Conservation (phyloP, 805 yeast genomes). For the Schizosaccharomyces cryophilus region DNA sequence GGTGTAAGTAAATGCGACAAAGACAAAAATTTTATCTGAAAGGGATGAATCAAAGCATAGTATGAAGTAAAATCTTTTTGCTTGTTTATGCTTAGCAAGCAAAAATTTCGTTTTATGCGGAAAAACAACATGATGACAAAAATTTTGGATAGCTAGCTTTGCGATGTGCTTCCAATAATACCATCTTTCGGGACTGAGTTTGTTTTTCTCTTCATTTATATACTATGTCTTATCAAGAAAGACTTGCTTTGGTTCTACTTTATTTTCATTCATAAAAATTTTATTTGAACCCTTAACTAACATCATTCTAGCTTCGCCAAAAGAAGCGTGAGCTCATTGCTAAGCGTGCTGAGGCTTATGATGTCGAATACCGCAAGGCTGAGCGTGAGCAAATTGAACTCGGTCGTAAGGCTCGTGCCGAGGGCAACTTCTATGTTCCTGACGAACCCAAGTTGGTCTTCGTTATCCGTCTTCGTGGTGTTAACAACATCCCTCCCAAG, state of each 20-base stretch:
- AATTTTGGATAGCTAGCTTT: slow-evolving; percentile 35
- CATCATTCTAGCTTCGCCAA: slow-evolving; percentile 18
- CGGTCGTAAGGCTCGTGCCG: slow-evolving; percentile 81
- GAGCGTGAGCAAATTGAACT: slow-evolving; percentile 56
- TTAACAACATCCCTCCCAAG: slow-evolving; percentile 57
- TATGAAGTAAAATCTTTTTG: too few species aligned
- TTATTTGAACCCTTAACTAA: slow-evolving; percentile 9
- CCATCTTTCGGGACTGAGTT: slow-evolving; percentile 71
- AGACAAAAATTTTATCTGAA: not conserved
- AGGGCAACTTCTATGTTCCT: slow-evolving; percentile 74
- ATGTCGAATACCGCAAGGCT: slow-evolving; percentile 69
- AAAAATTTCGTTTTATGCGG: not conserved
- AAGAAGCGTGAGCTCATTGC: slow-evolving; percentile 36
- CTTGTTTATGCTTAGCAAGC: not conserved
- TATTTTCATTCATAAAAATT: not conserved
- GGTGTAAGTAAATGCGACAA: slow-evolving; percentile 8
- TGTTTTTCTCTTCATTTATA: not conserved
- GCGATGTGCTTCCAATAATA: slow-evolving; percentile 47
- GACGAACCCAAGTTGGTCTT: slow-evolving; percentile 46
- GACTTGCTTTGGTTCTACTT: not conserved
- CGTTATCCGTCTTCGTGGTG: slow-evolving; percentile 58
- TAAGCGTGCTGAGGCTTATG: slow-evolving; percentile 87
- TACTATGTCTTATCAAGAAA: not conserved
- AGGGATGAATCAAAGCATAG: too few species aligned
- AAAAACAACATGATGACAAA: slow-evolving; percentile 4